Conservation (phyloP, 805 yeast species). For the Nakazawaea anatomiae region DNA sequence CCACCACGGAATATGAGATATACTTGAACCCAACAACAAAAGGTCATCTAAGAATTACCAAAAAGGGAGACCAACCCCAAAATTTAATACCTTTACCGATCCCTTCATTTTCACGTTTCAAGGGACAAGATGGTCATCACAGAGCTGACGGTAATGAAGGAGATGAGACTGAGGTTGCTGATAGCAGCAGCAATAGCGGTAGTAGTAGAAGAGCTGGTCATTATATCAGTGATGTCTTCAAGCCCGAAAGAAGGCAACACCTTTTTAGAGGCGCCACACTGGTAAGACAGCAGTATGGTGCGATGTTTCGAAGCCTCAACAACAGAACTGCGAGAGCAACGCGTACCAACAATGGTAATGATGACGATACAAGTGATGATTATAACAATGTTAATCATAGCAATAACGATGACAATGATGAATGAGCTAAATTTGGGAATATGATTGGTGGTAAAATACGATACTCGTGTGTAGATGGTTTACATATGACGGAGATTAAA, state of each 20-base stretch:
- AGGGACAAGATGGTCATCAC: too few species aligned
- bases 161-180: too few species aligned
- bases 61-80: neutral
- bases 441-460: neutral
- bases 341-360: neutral
- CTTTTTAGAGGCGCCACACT: too few species aligned
- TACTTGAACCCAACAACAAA: slow-evolving; percentile 10
- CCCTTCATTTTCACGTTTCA: too few species aligned
- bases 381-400: neutral
- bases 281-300: too few species aligned
- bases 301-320: neutral
- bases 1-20: slow-evolving; percentile 12
- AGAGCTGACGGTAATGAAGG: too few species aligned
- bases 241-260: too few species aligned
- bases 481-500: too few species aligned
- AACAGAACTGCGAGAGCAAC: neutral
- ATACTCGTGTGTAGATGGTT: too few species aligned
- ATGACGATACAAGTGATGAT: neutral
- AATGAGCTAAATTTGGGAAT: neutral
- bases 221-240: too few species aligned
- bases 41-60: slow-evolving; percentile 11
- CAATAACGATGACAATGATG: neutral
- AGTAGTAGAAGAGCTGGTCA: too few species aligned
- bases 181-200: too few species aligned
- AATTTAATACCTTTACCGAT: neutral